Evolutionary conservation across 805 yeast genomes (phyloP), one percentile per base, ranked within the genome.

Genomic region (Komagataella ulmi): DNA sequence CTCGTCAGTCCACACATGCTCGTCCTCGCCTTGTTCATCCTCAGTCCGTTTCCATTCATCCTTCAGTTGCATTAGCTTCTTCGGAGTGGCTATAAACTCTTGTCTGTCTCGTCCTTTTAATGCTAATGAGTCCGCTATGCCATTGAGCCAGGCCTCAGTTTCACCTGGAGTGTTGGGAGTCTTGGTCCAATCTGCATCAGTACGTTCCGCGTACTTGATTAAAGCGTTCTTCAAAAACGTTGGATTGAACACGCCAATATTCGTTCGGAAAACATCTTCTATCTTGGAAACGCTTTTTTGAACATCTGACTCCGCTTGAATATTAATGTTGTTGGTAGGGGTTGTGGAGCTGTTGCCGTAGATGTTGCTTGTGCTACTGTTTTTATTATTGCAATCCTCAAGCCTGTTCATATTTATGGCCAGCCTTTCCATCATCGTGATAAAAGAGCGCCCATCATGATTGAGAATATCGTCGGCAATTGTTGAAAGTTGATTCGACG

Each of bases 401-500:
- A 30, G 40, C 14, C 40, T 30, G 14, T 30, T 30, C 40, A 30
- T 30, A 14, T 30, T 30, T 30, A 30, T 30, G 14, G 40, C 40
- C 14, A 30, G 69, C 51, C 80, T 75, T 63, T 88, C 95, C 79
- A 89, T 83, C 75, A 87, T 82, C 56, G 83, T 83, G 36, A 88
- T 75, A 56, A 88, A 86, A 46, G 81, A 77, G 55, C 76, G 75
- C n/a, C 95, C 96, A 55, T 85, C 87, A 60, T 82, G 83, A 57
- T 78, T 79, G 58, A 88, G 72, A 24, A 89, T 65, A 59, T 88
- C 95, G 57, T 88, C 95, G 0, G 96, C 93, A 46, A 89, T 76
- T 3, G 83, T 71, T 56, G 75, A 65, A 53, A 77, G 69, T 12
- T 79, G 24, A 21, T 46, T 44, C 40, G 40, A 10, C 40, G 40